Percentiles rank a stretch among this genome's conserved stretches.
Conservation (phyloP, 75 land plant genomes). For the Cryptomeria japonica region DNA sequence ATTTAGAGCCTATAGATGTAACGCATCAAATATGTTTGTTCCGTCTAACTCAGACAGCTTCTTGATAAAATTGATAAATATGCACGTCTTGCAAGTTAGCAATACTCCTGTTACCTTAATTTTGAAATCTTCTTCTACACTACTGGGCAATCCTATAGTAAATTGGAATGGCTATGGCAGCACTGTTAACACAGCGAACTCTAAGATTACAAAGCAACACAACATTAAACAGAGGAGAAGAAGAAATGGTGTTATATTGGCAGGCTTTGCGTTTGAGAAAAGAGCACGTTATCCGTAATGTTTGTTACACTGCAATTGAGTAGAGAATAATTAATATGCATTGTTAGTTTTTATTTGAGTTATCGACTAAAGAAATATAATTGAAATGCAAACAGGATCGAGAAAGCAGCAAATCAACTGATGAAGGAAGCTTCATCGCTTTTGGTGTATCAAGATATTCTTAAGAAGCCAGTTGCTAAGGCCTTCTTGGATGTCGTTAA, state of each 20-base stretch:
- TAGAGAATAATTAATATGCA: background rate
- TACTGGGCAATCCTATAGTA: background rate
- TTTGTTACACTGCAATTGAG: background rate
- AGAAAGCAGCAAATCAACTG: constrained; percentile 28
- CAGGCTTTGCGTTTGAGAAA: background rate
- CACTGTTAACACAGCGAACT: background rate
- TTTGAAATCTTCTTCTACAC: background rate
- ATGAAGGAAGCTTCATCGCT: constrained; percentile 35
- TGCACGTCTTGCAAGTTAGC: no score
- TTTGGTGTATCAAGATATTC: constrained; percentile 35
- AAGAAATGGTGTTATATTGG: background rate
- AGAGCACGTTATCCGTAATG: background rate
- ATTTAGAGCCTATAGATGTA: no score
- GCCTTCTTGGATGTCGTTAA: constrained; percentile 34
- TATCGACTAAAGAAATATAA: background rate
- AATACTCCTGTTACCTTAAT: background rate
- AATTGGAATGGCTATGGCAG: background rate
- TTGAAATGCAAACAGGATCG: constrained; percentile 26
- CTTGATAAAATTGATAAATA: no score
- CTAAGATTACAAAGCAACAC: background rate
- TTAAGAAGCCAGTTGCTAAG: constrained; percentile 31
- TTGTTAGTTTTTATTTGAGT: background rate
- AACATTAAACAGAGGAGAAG: background rate
- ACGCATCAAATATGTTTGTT: no score
- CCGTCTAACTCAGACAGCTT: no score